Base-by-base conservation (phyloP, 441 rosid genomes). In the Pelargonium cotyledonis region DNA sequence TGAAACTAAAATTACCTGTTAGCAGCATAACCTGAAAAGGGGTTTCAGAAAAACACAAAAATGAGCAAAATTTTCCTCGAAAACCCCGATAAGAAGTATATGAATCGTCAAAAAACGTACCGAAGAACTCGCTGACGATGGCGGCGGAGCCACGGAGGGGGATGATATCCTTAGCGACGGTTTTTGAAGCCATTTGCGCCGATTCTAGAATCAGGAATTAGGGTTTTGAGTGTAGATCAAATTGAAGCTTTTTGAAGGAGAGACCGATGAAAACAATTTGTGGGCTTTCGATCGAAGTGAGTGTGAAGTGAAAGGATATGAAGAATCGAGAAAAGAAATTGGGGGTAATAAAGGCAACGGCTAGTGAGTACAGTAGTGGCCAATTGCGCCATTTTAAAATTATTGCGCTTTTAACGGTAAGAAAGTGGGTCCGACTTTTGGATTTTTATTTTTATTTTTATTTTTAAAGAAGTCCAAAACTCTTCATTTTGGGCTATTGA, bases 71-170 rank as follows among this genome's bases (percentile, higher is more conserved):
- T 3, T 31, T 31, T 31, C 38, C 38, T 31, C 38, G 38, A 31
- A 31, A 31, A 31, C 4, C 5, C 38, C 38, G 38, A 31, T 31
- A 5, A 31, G 6, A 69, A 47, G 67, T 23, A n/a, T 63, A 11
- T 0, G 51, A 23, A 67, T 6, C 11, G 9, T 8, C 49, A 58
- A 60, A 14, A 11, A 1, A 77, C 84, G 16, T 67, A 88, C 98
- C 93, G 73, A 94, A 94, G 68, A 94, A 94, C 79, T 91, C 97
- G 78, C 99, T 87, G 76, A 89, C 96, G 75, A 94, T 91, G 0
- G 99, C 92, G 1, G 99, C 95, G 14, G 99, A 94, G 72, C 99
- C 97, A 58, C 96, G 93, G 1, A 94, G 80, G 29, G 99, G 91
- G 82, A 94, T 94, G 80, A 94, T 91, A 67, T 91, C 99, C 79